Base-by-base conservation (phyloP, 768 basidiomycete species). In the Termitomyces sp. region DNA sequence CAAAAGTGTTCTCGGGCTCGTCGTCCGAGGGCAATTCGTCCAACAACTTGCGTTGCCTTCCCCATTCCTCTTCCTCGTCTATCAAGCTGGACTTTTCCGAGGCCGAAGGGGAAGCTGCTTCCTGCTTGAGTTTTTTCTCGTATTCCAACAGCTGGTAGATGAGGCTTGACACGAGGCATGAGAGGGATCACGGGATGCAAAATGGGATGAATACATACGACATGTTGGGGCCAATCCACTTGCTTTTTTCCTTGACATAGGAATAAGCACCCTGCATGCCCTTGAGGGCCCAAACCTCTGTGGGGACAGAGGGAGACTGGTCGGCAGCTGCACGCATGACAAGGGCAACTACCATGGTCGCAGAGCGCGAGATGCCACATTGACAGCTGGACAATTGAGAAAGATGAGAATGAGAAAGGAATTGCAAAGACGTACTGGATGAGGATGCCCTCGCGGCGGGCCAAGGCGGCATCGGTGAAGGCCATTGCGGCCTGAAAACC, bases 131-230 rank as follows among this genome's bases (percentile, higher is more conserved):
- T 55, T 80, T 81, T 63, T 92, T 89, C 73, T 95, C 93, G 73
- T 95, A 96, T 72, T 96, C 94, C 68, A 94, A 79, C 49, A 96
- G 80, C 76, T 96, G 94, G 81, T 95, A 95, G 76, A 96, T 94
- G 72, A 96, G 86, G 60, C 93, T 94, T 25, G 17, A 17, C 36
- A 67, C 61, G 66, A 52, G 66, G 60, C 64, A 60, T 62, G 45
- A 65, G 59, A 51, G 67, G 63, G 61, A 70, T 58, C 6, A 38
- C 17, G 17, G 53, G 59, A 57, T 50, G 56, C 50, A 52, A 63
- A 56, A 54, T 50, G 63, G 67, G 60, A 68, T 14, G 25, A 40
- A 46, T 42, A 87, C 92, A 75, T 78, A 94, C 91, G 92, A 94
- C 87, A 96, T 96, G 74, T 96, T 96, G 57, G 94, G 94, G 20